These are phyloP conservation scores for Rhodotorula sp. DNA, from an alignment of 1,284 basidiomycete species.

Conservation along the genomic window DNA sequence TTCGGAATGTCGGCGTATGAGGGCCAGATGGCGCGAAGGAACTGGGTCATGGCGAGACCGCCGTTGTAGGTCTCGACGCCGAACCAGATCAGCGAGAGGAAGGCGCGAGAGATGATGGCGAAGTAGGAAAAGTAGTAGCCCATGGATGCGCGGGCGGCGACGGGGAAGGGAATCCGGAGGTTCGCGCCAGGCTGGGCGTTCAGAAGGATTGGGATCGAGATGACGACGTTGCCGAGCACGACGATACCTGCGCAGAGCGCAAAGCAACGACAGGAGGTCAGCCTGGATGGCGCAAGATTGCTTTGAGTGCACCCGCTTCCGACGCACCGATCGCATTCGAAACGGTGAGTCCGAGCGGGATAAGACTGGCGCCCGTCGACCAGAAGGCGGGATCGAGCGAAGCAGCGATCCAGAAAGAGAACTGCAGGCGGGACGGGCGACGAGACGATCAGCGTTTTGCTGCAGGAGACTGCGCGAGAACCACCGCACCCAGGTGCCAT, in stretches of 20 bases:
- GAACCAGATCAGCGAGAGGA: conserved; percentile 57
- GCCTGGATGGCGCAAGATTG: background rate
- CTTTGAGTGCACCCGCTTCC: background rate
- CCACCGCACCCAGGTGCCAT: conserved; percentile 22
- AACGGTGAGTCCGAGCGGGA: conserved; percentile 22
- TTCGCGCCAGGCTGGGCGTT: conserved; percentile 54
- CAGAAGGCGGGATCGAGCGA: conserved; percentile 33
- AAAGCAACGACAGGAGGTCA: background rate
- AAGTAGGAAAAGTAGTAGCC: conserved; percentile 73
- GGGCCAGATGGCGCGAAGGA: conserved; percentile 43
- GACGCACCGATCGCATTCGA: conserved; percentile 15
- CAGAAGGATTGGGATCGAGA: conserved; percentile 23
- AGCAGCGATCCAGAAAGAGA: conserved; percentile 30
- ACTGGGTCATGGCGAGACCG: conserved; percentile 31
- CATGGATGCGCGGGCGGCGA: conserved; percentile 72
- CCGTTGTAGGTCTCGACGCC: conserved; percentile 55
- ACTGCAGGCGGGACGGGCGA: background rate
- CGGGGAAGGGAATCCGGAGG: conserved; percentile 66
- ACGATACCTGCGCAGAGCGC: background rate
- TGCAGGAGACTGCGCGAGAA: background rate
- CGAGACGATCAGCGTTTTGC: background rate
- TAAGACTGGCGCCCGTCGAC: conserved; percentile 19
- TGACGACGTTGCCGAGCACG: conserved; percentile 20
- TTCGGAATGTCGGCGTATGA: conserved; percentile 40
- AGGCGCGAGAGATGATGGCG: conserved; percentile 68